Evolutionary conservation across 306 rosid species (phyloP), one percentile per base, ranked within the genome.

Genomic region (Inga oerstediana): DNA sequence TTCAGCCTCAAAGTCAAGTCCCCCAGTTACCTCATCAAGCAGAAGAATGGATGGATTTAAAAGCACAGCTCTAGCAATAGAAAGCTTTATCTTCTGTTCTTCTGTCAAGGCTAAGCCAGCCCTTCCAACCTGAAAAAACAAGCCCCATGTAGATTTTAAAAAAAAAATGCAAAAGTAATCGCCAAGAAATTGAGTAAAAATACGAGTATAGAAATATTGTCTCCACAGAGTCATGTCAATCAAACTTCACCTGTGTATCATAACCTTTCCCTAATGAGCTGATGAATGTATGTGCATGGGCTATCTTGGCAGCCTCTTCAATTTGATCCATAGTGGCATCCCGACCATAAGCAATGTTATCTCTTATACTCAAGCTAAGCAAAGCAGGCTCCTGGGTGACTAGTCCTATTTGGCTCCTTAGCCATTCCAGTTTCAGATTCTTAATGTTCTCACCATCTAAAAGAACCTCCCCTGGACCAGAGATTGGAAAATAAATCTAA

Each of bases 1-100:
- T 94, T 97, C 99, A 73, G 99, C 99, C 90, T 97, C 99, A 90
- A 97, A 97, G 91, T 97, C 99, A 86, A 97, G 98, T 56, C 99
- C 99, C 43, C 99, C 99, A 74, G 99, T 97, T 78, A 97, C 99
- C 88, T 97, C 99, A 87, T 97, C 99, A 82, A 97, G 99, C 81
- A 97, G 86, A 84, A 97, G 97, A 87, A 97, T 94, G 62, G 99
- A 88, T 72, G 99, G 99, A 85, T 94, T 93, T 85, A 97, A 82
- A 86, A 97, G 99, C 75, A 97, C 99, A 5, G 99, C 99, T 84
- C 99, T 90, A 69, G 99, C 99, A 86, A 97, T 92, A 10, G 99
- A 97, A 85, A 97, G 97, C 81, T 94, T 94, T 72, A 97, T 94
- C 85, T 97, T 97, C 88, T 91, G 98, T 88, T 97, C 98, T 84